Evolutionary conservation across 164 flowering plant genomes (phyloP).

Genomic region (Warburgia ugandensis): DNA sequence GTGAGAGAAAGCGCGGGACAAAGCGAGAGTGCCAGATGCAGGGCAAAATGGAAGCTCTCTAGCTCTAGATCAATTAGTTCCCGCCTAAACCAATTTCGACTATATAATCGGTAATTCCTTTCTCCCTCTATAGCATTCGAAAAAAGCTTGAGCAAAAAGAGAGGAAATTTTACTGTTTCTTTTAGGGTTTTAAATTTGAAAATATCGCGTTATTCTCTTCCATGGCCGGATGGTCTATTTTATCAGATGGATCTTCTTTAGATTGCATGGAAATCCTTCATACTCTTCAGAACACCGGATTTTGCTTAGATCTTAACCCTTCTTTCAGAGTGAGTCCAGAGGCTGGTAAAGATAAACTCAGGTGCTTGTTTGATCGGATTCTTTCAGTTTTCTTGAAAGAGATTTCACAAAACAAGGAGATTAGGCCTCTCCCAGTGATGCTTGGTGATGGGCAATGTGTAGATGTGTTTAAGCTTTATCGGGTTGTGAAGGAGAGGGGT

Average conservation of each 20-base stretch:
- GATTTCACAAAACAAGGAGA: constrained; percentile 9
- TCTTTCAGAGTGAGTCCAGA: background rate
- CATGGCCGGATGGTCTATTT: constrained; percentile 52
- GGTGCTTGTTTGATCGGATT: constrained; percentile 24
- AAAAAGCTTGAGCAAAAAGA: too few relatives aligned
- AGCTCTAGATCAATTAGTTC: too few relatives aligned
- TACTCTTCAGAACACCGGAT: constrained; percentile 12
- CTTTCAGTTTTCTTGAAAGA: constrained; percentile 19
- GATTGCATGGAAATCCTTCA: constrained; percentile 20
- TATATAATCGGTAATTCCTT: too few relatives aligned
- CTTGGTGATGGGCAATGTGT: constrained; percentile 47
- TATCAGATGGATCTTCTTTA: constrained; percentile 22
- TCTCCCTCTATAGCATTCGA: too few relatives aligned
- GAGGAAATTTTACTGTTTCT: too few relatives aligned
- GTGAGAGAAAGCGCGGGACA: too few relatives aligned
- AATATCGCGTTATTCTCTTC: too few relatives aligned
- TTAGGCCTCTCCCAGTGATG: constrained; percentile 46
- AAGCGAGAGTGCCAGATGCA: too few relatives aligned
- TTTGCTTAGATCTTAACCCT: constrained; percentile 16
- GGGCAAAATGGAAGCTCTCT: too few relatives aligned
- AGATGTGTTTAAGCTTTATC: constrained; percentile 50
- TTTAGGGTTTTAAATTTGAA: too few relatives aligned
- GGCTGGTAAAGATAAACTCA: constrained; percentile 6
- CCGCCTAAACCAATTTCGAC: too few relatives aligned
- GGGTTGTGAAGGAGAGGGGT: constrained; percentile 46